Evolutionary conservation across 768 basidiomycete genomes (phyloP), one percentile per base, ranked within the genome.

Genomic region (Clathrus columnatus): DNA sequence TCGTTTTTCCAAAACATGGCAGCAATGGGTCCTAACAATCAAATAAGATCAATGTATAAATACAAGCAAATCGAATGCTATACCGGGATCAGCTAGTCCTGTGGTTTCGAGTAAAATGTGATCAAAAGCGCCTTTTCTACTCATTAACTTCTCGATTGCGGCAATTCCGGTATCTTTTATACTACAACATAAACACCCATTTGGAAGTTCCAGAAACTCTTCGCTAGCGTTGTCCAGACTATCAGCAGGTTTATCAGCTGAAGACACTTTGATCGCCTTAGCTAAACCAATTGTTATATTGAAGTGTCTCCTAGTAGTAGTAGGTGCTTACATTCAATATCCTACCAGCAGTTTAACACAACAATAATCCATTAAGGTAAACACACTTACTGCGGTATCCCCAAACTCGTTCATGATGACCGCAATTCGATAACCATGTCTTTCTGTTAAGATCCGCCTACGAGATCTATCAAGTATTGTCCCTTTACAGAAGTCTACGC

Each of bases 351-450:
- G 49, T 55, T 46, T 47, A 24, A 29, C 11, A 48, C 21, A 21
- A 51, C 7, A 10, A 29, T 20, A 17, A 32, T 48, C 42, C 41
- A 44, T 41, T n/a, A 32, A n/a, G 20, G 26, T 24, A 27, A 16
- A 17, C 17, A 21, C 17, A 73, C 83, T 64, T 63, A 90, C 88
- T 62, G 91, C 90, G 18, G 93, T 93, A 66, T 96, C 93, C 7
- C 92, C 95, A 66, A 98, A 98, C 69, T 94, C 92, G 64, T 95
- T 96, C 91, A 96, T 93, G 60, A 95, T 96, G 20, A 99, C 95
- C 4, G 95, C 95, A 54, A 99, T 96, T 32, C 88, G 82, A 65
- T 93, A 92, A 2, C 95, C 94, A 77, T 98, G 95, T 36, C 84
- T 77, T 64, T 92, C 91, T 11, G 89, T 95, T 58, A 98, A 72